These are phyloP conservation scores for Calonectria leucothoes DNA, from an alignment of 2,329 filamentous ascomycete genomes.

Conservation along the genomic window DNA sequence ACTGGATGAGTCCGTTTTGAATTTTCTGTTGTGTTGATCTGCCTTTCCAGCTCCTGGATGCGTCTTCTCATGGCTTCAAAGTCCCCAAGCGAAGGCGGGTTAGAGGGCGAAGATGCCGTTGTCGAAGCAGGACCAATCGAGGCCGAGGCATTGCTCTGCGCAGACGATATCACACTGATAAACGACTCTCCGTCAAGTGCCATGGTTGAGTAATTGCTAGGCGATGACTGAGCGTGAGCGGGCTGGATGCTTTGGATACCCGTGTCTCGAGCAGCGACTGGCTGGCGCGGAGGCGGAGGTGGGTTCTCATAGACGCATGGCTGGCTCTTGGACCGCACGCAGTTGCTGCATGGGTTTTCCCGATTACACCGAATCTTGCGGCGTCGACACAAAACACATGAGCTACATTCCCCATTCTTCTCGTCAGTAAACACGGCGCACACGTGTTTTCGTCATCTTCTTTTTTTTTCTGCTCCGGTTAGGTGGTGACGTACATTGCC, in stretches of 20 bases:
- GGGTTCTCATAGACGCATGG: constrained; percentile 49
- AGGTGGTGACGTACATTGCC: constrained; percentile 34
- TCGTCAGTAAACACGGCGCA: too few relatives aligned
- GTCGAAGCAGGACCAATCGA: not conserved
- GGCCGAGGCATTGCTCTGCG: not conserved
- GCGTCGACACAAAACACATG: constrained; percentile 55
- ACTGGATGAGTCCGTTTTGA: not conserved
- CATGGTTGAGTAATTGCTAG: not conserved
- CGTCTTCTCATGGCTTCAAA: constrained; percentile 25
- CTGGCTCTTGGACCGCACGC: constrained; percentile 49
- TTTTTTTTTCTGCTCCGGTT: not conserved
- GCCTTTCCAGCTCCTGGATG: constrained; percentile 28
- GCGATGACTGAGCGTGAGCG: accelerated
- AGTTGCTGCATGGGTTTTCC: constrained; percentile 55
- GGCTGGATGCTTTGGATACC: not conserved
- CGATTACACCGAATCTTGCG: constrained; percentile 59
- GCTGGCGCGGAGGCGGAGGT: not conserved
- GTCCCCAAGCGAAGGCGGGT: constrained; percentile 24
- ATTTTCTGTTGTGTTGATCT: not conserved
- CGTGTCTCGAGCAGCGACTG: not conserved
- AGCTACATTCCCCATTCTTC: constrained; percentile 41
- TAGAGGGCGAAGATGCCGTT: constrained; percentile 15
- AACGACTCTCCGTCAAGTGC: constrained; percentile 7
- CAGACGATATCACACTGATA: not conserved
- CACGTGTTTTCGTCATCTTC: too few relatives aligned